Percentiles rank a stretch among this genome's conserved stretches.
phyloP scores from a whole-genome alignment of 2,329 filamentous ascomycete genomes.

The Lecanoromycetidae sp. region DNA sequence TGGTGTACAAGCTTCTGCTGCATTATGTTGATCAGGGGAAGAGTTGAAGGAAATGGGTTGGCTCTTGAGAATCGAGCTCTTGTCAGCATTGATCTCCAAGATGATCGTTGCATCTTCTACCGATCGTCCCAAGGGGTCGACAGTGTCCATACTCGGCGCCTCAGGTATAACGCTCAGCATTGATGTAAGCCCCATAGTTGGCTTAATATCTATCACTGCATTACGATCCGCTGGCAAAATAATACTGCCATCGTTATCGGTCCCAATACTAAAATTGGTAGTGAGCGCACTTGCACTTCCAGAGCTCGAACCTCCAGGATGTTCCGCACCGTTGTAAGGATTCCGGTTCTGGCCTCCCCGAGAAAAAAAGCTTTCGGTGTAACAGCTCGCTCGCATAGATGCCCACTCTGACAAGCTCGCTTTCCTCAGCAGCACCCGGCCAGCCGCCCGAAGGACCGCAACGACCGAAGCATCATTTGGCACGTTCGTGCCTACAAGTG shows the following conservation, averaged over 20 bases:
- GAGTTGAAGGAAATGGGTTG: no score
- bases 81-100: constrained; percentile 48
- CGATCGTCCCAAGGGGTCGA: constrained; percentile 55
- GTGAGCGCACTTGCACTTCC: constrained; percentile 54
- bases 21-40: no score
- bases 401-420: constrained; percentile 63
- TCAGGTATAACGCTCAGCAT: constrained; percentile 53
- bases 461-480: constrained; percentile 59
- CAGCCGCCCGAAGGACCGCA: constrained; percentile 47
- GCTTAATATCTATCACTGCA: constrained; percentile 60
- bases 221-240: constrained; percentile 62
- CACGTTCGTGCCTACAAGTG: constrained; percentile 52
- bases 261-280: constrained; percentile 58
- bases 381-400: constrained; percentile 54
- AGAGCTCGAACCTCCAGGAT: constrained; percentile 57
- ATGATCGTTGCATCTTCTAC: constrained; percentile 65
- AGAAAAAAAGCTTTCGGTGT: constrained; percentile 55
- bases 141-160: constrained; percentile 53
- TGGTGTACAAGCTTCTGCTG: constrained; percentile 43
- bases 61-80: constrained; percentile 53
- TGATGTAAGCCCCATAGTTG: constrained; percentile 62
- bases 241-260: constrained; percentile 60
- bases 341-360: constrained; percentile 53
- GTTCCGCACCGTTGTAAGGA: constrained; percentile 56
- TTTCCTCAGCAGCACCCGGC: constrained; percentile 60